Base-by-base conservation (phyloP, 306 rosid genomes). In the Carpinus fangiana region DNA sequence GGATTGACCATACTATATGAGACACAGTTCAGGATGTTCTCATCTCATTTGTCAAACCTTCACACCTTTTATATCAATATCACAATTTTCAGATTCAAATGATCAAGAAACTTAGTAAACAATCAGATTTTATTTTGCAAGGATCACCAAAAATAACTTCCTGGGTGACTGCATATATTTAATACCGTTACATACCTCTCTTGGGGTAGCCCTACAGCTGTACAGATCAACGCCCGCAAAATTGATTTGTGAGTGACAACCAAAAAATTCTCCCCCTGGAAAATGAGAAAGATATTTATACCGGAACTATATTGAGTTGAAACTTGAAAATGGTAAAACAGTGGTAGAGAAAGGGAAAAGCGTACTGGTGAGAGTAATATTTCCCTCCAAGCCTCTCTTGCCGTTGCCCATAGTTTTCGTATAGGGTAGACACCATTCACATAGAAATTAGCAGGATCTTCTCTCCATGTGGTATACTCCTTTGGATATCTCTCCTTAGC, bases 171-270 rank as follows among this genome's bases (percentile, higher is more conserved):
- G 65, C 43, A 52, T 77, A 14, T 48, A 28, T 43, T 43, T 67
- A 73, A 54, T 12, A 23, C 61, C 47, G 66, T 56, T 56, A 74
- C 70, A 38, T 79, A 92, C 97, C 97, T 90, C 80, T 90, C 90
- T 5, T 93, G 90, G 36, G 82, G 88, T 16, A 92, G 86, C 59
- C 97, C 94, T 74, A 92, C 84, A 51, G 97, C 94, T 5, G 87
- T 87, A 87, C 94, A 92, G 83, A 88, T 79, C 78, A 92, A 76
- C 45, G 93, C 90, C 72, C 97, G 86, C 90, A 92, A 77, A 70
- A 92, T 92, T 28, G 97, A 92, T 80, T 90, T 92, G 85, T 92
- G 93, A 76, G 93, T 90, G 82, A 92, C 85, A 5, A 92, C 86
- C 82, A 90, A 82, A 87, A 90, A 86, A 79, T 79, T 85, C 66